Percentiles rank a stretch among this genome's conserved stretches.
Evolutionary conservation across 495 filamentous ascomycete species (phyloP).

Genomic region (Penicillium fimorum): DNA sequence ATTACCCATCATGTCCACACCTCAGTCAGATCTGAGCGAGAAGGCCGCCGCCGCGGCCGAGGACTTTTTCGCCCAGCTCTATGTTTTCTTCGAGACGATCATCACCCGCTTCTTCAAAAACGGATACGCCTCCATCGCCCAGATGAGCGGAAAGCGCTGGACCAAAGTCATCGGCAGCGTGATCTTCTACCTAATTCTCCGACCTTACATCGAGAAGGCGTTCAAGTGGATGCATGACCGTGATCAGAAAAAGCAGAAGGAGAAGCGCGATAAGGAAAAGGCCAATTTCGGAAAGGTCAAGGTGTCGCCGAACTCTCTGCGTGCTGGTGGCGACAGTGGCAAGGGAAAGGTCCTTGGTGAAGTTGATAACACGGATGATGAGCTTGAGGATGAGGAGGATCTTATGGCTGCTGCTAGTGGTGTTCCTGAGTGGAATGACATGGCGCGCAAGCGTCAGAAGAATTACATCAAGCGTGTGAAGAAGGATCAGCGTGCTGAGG

Average conservation of each 20-base stretch:
- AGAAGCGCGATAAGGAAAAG: conserved; percentile 45
- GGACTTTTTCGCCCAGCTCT: conserved; percentile 40
- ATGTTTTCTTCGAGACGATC: conserved; percentile 23
- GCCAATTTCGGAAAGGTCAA: conserved; percentile 49
- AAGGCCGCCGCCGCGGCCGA: conserved; percentile 30
- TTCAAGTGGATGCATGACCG: conserved; percentile 56
- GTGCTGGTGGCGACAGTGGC: conserved; percentile 44
- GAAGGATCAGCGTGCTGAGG: conserved; percentile 44
- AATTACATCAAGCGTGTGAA: conserved; percentile 52
- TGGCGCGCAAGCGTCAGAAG: conserved; percentile 62
- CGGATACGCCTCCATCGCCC: conserved; percentile 50
- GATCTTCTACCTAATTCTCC: conserved; percentile 61
- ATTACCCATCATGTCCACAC: conserved; percentile 25
- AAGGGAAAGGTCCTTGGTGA: conserved; percentile 45
- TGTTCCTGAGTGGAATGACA: conserved; percentile 50
- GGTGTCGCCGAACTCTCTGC: conserved; percentile 60
- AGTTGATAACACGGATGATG: conserved; percentile 47
- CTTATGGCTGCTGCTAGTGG: conserved; percentile 43
- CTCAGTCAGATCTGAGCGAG: conserved; percentile 24
- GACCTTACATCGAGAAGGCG: conserved; percentile 59
- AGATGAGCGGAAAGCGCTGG: conserved; percentile 55
- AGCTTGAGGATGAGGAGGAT: conserved; percentile 59
- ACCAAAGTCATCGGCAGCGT: conserved; percentile 62
- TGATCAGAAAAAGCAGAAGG: conserved; percentile 51
- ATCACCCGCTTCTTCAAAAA: conserved; percentile 52